These are phyloP conservation scores for Fragaria vesca DNA, from an alignment of 306 rosid species.

Conservation along the genomic window DNA sequence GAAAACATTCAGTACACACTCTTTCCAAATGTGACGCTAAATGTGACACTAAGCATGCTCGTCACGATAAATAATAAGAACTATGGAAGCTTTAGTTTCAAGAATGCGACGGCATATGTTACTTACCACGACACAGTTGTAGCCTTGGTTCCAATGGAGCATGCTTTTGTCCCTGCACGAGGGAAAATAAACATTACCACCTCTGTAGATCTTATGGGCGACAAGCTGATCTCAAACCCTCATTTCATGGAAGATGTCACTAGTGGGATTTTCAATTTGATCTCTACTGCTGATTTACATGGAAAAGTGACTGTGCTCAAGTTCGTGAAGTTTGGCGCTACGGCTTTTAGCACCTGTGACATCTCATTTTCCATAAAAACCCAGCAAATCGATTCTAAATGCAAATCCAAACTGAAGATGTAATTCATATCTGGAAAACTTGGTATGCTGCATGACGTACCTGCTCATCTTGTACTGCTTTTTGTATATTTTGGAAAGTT, in stretches of 20 bases:
- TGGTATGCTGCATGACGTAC: not conserved
- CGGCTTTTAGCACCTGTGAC: conserved; percentile 29
- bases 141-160: conserved; percentile 17
- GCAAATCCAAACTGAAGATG: conserved; percentile 40
- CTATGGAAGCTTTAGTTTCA: conserved; percentile 22
- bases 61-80: conserved; percentile 35
- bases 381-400: conserved; percentile 21
- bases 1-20: conserved; percentile 13
- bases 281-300: conserved; percentile 26
- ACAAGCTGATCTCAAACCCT: not conserved
- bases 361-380: conserved; percentile 26
- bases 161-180: conserved; percentile 13
- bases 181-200: conserved; percentile 10
- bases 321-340: conserved; percentile 40
- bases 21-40: not conserved
- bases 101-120: conserved; percentile 9
- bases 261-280: conserved; percentile 34
- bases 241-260: conserved; percentile 10
- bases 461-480: not conserved
- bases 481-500: not conserved
- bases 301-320: conserved; percentile 43
- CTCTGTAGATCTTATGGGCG: conserved; percentile 10
- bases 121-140: conserved; percentile 8
- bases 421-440: conserved; percentile 1
- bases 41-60: conserved; percentile 31